phyloP scores from a whole-genome alignment of 352 stramenopile species.

The Pythium oligandrum region DNA sequence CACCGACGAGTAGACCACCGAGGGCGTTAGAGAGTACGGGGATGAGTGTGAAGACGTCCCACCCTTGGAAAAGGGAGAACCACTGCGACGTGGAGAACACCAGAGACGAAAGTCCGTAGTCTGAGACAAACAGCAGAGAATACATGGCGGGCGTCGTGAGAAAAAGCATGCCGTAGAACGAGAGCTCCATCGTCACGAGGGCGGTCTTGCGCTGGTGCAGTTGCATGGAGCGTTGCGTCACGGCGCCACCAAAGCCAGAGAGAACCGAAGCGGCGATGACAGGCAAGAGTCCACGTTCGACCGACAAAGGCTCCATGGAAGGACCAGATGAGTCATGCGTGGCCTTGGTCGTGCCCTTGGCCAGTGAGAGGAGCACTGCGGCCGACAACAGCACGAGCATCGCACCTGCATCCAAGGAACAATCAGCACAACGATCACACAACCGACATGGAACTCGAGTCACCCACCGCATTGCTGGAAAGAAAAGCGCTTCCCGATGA shows the following conservation, averaged over 20 bases:
- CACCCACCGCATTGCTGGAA: slow-evolving; percentile 49
- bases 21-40: slow-evolving; percentile 76
- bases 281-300: slow-evolving; percentile 62
- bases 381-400: slow-evolving; percentile 71
- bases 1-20: slow-evolving; percentile 81
- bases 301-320: slow-evolving; percentile 19
- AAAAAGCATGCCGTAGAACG: slow-evolving; percentile 70
- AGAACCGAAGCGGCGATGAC: slow-evolving; percentile 69
- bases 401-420: slow-evolving; percentile 21
- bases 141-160: slow-evolving; percentile 47
- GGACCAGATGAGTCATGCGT: not conserved
- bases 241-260: slow-evolving; percentile 67
- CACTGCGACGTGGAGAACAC: slow-evolving; percentile 25
- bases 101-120: slow-evolving; percentile 21
- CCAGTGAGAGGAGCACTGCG: slow-evolving; percentile 62
- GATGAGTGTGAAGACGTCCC: slow-evolving; percentile 68
- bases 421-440: not conserved
- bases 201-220: slow-evolving; percentile 56
- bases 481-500: slow-evolving; percentile 70
- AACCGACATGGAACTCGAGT: not conserved
- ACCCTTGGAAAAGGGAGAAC: slow-evolving; percentile 55
- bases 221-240: slow-evolving; percentile 80
- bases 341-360: slow-evolving; percentile 28
- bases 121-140: slow-evolving; percentile 9
- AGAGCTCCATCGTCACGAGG: slow-evolving; percentile 82